Evolutionary conservation across 2,329 filamentous ascomycete genomes (phyloP).

Genomic region (Pseudogymnoascus sp.): DNA sequence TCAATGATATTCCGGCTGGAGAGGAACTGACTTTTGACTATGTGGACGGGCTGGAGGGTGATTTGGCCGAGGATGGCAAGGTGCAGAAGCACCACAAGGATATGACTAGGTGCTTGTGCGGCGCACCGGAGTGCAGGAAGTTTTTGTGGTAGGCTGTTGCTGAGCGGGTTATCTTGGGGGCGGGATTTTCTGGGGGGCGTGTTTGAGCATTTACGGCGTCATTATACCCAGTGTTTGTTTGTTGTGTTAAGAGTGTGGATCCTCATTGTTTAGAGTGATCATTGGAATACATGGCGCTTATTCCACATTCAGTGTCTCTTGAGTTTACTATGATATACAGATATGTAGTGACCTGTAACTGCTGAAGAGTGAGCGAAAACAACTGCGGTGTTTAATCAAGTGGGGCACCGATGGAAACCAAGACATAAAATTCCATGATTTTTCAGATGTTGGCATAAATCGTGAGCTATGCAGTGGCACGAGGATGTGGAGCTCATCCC

Average conservation of each 20-base stretch:
- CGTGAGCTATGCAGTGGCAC: neutral
- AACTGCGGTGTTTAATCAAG: neutral
- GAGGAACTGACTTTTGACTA: conserved; percentile 78
- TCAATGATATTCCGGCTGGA: conserved; percentile 52
- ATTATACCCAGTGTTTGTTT: conserved; percentile 6
- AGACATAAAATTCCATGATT: neutral
- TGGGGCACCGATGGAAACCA: neutral
- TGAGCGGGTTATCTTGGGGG: neutral
- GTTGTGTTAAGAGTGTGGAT: neutral
- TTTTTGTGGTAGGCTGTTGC: conserved; percentile 50
- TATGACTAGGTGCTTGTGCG: conserved; percentile 55
- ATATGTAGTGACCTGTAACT: neutral
- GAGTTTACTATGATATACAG: neutral
- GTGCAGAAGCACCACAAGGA: conserved; percentile 42
- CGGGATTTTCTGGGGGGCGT: neutral
- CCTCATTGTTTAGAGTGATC: neutral
- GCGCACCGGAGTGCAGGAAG: conserved; percentile 56
- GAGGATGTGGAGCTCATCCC: neutral
- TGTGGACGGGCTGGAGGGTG: conserved; percentile 50
- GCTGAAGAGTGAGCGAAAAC: neutral
- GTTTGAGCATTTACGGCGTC: conserved; percentile 5
- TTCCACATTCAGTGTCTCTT: neutral
- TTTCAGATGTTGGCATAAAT: neutral
- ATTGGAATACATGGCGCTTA: neutral
- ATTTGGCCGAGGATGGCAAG: conserved; percentile 23